phyloP scores from a whole-genome alignment of 2,329 filamentous ascomycete species.

The Coniella vitis region DNA sequence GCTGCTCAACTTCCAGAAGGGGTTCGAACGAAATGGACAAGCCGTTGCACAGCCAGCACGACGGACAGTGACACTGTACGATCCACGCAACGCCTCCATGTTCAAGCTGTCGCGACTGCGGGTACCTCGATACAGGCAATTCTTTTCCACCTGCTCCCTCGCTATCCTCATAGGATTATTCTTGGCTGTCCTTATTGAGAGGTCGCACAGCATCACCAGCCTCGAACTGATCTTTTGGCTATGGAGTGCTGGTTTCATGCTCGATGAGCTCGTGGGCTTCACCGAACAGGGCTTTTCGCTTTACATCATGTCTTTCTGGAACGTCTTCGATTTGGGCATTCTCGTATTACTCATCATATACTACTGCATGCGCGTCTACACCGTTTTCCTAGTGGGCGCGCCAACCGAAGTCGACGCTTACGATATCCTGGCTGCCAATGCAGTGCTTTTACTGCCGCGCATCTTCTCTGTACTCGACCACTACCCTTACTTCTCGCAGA shows the following conservation, averaged over 20 bases:
- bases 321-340: constrained; percentile 88
- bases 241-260: constrained; percentile 95
- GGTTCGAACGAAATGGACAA: constrained; percentile 23
- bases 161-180: constrained; percentile 80
- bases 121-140: constrained; percentile 85
- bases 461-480: constrained; percentile 92
- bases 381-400: constrained; percentile 73
- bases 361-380: constrained; percentile 83
- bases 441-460: constrained; percentile 80
- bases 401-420: constrained; percentile 76
- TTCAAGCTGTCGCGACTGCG: constrained; percentile 88
- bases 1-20: constrained; percentile 36
- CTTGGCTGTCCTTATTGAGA: constrained; percentile 69
- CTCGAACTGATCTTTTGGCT: constrained; percentile 93
- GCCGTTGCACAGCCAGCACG: constrained; percentile 36
- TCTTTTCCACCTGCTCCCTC: constrained; percentile 82
- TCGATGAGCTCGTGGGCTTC: constrained; percentile 92
- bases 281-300: constrained; percentile 94
- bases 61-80: constrained; percentile 79
- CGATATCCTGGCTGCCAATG: constrained; percentile 87
- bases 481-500: constrained; percentile 91
- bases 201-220: constrained; percentile 72
- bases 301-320: constrained; percentile 98
- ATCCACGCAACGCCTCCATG: constrained; percentile 80
- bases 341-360: constrained; percentile 79